A percentile compares a stretch with the other conserved stretches of the same genome.
Evolutionary conservation across 2,329 filamentous ascomycete genomes (phyloP).

Genomic region (Tolypocladium endophyticum): DNA sequence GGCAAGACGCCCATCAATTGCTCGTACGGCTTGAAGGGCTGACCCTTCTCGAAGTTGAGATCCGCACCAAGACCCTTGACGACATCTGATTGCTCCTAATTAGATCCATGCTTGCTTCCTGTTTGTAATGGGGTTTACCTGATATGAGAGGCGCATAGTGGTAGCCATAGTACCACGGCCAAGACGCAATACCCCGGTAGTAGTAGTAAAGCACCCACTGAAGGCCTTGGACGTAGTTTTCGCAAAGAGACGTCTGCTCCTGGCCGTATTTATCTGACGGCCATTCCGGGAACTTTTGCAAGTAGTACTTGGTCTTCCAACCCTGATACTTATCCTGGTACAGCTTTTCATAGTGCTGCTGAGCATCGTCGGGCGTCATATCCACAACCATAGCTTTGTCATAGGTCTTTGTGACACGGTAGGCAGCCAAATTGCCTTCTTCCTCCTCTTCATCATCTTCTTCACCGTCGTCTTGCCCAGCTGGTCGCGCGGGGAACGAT

Average conservation of each 20-base stretch:
- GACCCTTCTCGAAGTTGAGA: constrained; percentile 85
- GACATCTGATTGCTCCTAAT: constrained; percentile 51
- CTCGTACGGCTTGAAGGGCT: constrained; percentile 90
- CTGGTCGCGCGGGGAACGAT: constrained; percentile 32
- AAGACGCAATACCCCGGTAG: constrained; percentile 91
- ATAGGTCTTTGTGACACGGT: constrained; percentile 79
- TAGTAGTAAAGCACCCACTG: constrained; percentile 99
- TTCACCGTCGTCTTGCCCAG: constrained; percentile 50
- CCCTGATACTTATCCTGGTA: constrained; percentile 83
- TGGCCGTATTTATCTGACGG: constrained; percentile 62
- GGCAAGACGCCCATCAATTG: constrained; percentile 97
- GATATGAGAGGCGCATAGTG: constrained; percentile 98
- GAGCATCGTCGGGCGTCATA: constrained; percentile 65
- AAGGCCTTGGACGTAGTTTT: constrained; percentile 95
- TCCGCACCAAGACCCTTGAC: constrained; percentile 77
- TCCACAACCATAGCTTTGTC: constrained; percentile 84
- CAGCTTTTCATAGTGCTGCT: constrained; percentile 67
- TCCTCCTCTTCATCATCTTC: constrained; percentile 40
- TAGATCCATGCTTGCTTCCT: not conserved
- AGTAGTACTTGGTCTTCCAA: constrained; percentile 95
- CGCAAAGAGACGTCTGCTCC: constrained; percentile 71
- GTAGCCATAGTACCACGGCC: constrained; percentile 96
- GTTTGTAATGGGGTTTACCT: constrained; percentile 32
- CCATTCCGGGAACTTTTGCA: constrained; percentile 81
- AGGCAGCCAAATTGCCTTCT: constrained; percentile 75